phyloP scores from a whole-genome alignment of 441 rosid genomes.

The Populus hybrid region DNA sequence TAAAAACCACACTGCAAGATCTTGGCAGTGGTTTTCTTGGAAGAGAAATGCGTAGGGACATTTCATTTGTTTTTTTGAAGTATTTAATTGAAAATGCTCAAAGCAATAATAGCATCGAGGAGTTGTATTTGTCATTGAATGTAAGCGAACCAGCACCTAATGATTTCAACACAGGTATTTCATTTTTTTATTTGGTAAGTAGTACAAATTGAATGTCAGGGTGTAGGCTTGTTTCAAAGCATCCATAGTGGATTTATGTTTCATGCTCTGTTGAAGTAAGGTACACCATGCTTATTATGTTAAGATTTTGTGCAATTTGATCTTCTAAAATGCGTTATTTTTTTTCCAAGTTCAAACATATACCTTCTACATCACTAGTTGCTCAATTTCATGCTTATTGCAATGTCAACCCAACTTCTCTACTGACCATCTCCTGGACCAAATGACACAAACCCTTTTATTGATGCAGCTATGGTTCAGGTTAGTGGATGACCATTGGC shows the following conservation, averaged over 20 bases:
- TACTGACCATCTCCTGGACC: constrained; percentile 75
- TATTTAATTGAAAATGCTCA: too few relatives aligned
- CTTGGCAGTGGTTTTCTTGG: too few relatives aligned
- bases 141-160: constrained; percentile 46
- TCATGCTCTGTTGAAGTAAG: constrained; percentile 62
- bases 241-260: too few relatives aligned
- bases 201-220: too few relatives aligned
- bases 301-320: neutral
- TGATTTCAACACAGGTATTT: constrained; percentile 58
- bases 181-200: neutral
- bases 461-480: constrained; percentile 93
- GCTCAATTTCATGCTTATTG: constrained; percentile 78
- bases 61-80: too few relatives aligned
- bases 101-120: too few relatives aligned
- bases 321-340: constrained; percentile 30
- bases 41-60: too few relatives aligned
- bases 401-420: constrained; percentile 91
- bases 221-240: too few relatives aligned
- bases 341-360: constrained; percentile 57
- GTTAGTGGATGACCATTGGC: constrained; percentile 31
- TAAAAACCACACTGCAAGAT: too few relatives aligned
- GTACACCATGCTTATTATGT: constrained; percentile 31
- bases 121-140: too few relatives aligned
- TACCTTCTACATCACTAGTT: constrained; percentile 84
- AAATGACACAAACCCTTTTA: constrained; percentile 70